phyloP scores from a whole-genome alignment of 495 filamentous ascomycete genomes.

The Elasticomyces elasticus region DNA sequence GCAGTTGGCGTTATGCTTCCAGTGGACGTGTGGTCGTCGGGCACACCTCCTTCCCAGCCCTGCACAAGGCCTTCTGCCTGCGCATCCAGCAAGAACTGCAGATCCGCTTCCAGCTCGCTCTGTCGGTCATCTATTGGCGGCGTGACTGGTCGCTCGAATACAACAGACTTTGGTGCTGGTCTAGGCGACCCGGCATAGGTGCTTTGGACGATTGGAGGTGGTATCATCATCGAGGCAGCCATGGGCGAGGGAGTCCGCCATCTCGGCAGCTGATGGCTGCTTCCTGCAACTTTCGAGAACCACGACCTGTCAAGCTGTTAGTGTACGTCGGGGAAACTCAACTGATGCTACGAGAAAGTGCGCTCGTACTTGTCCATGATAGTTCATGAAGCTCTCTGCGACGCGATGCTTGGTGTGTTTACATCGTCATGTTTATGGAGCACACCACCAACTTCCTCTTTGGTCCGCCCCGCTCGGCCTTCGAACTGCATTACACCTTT shows the following conservation, averaged over 20 bases:
- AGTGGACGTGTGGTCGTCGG: constrained; percentile 36
- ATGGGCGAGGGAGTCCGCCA: constrained; percentile 17
- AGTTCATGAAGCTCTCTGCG: too few relatives aligned
- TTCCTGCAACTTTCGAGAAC: constrained; percentile 10
- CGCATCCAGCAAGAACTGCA: constrained; percentile 75
- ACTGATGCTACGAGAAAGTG: too few relatives aligned
- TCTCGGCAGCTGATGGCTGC: constrained; percentile 19
- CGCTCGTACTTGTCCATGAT: constrained; percentile 17
- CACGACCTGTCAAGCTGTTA: constrained; percentile 12
- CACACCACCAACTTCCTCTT: background rate
- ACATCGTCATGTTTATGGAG: background rate
- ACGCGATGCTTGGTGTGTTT: background rate
- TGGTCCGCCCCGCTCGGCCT: background rate
- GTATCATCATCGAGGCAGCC: constrained; percentile 19
- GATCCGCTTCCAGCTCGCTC: constrained; percentile 56
- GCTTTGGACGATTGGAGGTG: constrained; percentile 23
- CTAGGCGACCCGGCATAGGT: constrained; percentile 6
- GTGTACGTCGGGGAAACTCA: too few relatives aligned
- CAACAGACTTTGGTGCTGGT: constrained; percentile 2
- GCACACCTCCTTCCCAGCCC: constrained; percentile 34
- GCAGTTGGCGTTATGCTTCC: constrained; percentile 43
- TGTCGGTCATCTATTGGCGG: constrained; percentile 43
- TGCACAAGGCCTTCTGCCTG: constrained; percentile 65
- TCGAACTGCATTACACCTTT: too few relatives aligned
- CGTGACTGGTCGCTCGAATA: constrained; percentile 28